Base-by-base conservation (phyloP, 2,329 filamentous ascomycete genomes). In the Fusarium papillatum region DNA sequence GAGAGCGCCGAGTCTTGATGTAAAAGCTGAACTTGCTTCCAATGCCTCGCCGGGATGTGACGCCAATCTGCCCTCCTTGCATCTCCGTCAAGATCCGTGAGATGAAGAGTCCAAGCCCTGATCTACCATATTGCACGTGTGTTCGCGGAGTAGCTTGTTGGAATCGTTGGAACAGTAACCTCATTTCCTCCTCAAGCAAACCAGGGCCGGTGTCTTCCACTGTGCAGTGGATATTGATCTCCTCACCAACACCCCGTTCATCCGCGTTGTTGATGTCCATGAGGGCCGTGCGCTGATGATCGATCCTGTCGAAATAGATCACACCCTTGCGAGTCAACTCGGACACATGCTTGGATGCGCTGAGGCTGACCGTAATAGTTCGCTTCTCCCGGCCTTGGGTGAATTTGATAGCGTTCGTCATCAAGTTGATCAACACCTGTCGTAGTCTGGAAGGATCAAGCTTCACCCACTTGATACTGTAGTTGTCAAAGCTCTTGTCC, bases 21-120 rank as follows among this genome's bases (percentile, higher is more conserved):
- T 95, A 95, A 81, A 96, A 95, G 34, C 91, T 93, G 82, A 95
- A 95, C 0, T 91, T 94, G 82, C 92, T 94, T 46, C 94, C 94
- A 43, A 90, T 87, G 16, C 92, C 93, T 69, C 91, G 89, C 72
- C 90, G 86, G 0, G 93, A 94, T 2, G 89, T 88, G 4, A 95
- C 93, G 10, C 93, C 93, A 67, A 95, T 95, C 80, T 95, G 93
- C 4, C 94, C 94, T 17, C 94, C 94, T 83, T 95, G 94, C 62
- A 95, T 85, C 80, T 95, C 93, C 2, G 93, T 94, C 61, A 96
- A 85, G 77, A 94, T 93, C 43, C 93, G 89, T 7, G 92, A 95
- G 80, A 96, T 95, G 84, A 95, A 95, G 2, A 96, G 85, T 0
- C 93, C 93, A 1, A 95, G 84, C 0, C 93, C 93, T 1, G 91